A percentile compares a stretch with the other conserved stretches of the same genome.
Evolutionary conservation across 1,139 yeast species (phyloP).

Genomic region (Candida pseudoviswanathii): DNA sequence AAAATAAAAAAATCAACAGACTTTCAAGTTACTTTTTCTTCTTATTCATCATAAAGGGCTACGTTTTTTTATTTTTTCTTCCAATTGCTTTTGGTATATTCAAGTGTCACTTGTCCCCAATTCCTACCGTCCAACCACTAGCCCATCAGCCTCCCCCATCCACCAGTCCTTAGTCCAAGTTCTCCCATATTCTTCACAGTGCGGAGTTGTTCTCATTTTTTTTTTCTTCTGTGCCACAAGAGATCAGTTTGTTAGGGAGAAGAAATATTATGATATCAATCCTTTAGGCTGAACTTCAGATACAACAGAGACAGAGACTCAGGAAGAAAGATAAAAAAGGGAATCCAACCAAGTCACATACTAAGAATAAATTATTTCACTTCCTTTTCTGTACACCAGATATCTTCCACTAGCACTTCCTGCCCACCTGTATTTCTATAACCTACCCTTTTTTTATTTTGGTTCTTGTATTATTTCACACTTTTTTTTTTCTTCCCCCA

Average conservation of each 20-base stretch:
- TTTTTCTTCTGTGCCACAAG: background rate
- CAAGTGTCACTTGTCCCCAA: too few relatives aligned
- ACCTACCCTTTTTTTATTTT: background rate
- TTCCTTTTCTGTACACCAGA: background rate
- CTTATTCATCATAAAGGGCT: too few relatives aligned
- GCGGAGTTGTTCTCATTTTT: background rate
- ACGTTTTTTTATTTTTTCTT: too few relatives aligned
- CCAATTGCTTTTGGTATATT: too few relatives aligned
- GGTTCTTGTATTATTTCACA: background rate
- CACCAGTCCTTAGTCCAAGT: too few relatives aligned
- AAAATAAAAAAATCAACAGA: slow-evolving; percentile 5
- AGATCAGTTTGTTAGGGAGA: background rate
- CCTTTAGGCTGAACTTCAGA: background rate
- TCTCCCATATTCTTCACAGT: background rate
- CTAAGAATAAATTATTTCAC: background rate
- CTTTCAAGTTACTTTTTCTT: background rate
- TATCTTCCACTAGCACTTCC: background rate
- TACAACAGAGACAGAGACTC: background rate
- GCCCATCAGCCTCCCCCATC: background rate
- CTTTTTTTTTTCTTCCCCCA: background rate
- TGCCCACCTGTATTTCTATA: background rate
- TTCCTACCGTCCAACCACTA: background rate
- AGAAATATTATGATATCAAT: slow-evolving; percentile 2
- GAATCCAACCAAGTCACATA: background rate
- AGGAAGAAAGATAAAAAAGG: background rate